These are phyloP conservation scores for Trichosporon sp. DNA, from an alignment of 1,284 basidiomycete genomes.

Conservation along the genomic window DNA sequence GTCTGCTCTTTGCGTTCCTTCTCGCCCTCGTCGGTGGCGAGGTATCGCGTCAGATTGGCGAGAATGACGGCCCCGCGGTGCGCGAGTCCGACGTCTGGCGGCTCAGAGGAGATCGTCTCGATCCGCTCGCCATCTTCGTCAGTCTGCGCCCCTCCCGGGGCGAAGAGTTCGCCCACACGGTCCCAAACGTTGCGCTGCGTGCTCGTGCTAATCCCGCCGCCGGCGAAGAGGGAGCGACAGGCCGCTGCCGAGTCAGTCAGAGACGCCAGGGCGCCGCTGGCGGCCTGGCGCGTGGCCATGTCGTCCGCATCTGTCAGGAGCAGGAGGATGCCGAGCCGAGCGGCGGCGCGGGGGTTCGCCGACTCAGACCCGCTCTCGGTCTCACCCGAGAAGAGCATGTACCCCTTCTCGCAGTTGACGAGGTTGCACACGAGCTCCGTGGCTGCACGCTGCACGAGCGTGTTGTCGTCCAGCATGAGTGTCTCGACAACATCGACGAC, in stretches of 20 bases:
- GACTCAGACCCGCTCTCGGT: constrained; percentile 33
- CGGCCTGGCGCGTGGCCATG: constrained; percentile 75
- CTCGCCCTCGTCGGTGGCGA: constrained; percentile 13
- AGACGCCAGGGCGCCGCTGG: constrained; percentile 80
- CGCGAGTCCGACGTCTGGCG: constrained; percentile 62
- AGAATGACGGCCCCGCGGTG: constrained; percentile 75
- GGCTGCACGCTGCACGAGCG: constrained; percentile 78
- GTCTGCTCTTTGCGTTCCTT: background rate
- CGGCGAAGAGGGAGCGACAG: constrained; percentile 62
- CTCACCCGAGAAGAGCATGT: constrained; percentile 59
- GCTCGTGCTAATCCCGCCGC: constrained; percentile 44
- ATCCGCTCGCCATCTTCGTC: constrained; percentile 45
- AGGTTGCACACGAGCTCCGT: constrained; percentile 95
- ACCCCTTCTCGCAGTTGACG: constrained; percentile 72
- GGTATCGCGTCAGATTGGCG: constrained; percentile 63
- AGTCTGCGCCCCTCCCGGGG: constrained; percentile 26
- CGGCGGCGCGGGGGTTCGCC: constrained; percentile 58
- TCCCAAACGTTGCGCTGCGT: constrained; percentile 62
- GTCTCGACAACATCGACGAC: constrained; percentile 63
- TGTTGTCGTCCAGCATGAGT: constrained; percentile 80
- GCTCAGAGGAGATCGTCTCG: constrained; percentile 43
- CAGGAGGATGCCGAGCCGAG: constrained; percentile 77
- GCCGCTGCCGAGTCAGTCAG: constrained; percentile 67
- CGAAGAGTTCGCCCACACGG: constrained; percentile 66
- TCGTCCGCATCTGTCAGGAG: constrained; percentile 84